Percentiles rank a stretch among this genome's conserved stretches.
Conservation (phyloP, 1,284 basidiomycete genomes). For the Rhodotorula sp. region DNA sequence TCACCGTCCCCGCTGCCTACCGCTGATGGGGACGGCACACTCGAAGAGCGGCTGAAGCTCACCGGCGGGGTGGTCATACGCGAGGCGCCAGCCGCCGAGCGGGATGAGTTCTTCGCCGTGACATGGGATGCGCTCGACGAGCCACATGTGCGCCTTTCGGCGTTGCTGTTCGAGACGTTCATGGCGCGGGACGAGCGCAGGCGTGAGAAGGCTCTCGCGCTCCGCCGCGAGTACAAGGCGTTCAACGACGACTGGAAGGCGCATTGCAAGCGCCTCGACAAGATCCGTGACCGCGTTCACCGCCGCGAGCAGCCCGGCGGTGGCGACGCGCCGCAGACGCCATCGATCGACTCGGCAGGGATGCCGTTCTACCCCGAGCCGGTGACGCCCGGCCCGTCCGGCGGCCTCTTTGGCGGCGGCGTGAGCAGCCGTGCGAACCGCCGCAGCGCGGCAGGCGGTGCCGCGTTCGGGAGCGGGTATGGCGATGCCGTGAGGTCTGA, state of each 20-base stretch:
- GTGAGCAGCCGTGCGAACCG: slow-evolving; percentile 41
- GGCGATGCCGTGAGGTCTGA: slow-evolving; percentile 93
- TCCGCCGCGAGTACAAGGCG: slow-evolving; percentile 39
- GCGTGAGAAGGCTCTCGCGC: slow-evolving; percentile 36
- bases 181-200: slow-evolving; percentile 35
- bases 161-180: slow-evolving; percentile 33
- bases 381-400: slow-evolving; percentile 38
- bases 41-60: neutral
- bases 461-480: slow-evolving; percentile 23
- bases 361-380: slow-evolving; percentile 43
- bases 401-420: neutral
- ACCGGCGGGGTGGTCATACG: neutral
- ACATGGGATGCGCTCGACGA: slow-evolving; percentile 18
- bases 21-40: neutral
- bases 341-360: slow-evolving; percentile 40
- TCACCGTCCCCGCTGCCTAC: neutral
- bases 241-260: slow-evolving; percentile 42
- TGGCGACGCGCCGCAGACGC: slow-evolving; percentile 31
- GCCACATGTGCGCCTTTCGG: slow-evolving; percentile 29
- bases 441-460: slow-evolving; percentile 22
- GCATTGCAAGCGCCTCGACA: slow-evolving; percentile 43
- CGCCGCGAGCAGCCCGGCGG: slow-evolving; percentile 11
- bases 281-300: slow-evolving; percentile 37
- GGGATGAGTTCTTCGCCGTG: slow-evolving; percentile 2
- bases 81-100: neutral